phyloP scores from a whole-genome alignment of 805 yeast genomes.

The Barnettozyma sucrosica region DNA sequence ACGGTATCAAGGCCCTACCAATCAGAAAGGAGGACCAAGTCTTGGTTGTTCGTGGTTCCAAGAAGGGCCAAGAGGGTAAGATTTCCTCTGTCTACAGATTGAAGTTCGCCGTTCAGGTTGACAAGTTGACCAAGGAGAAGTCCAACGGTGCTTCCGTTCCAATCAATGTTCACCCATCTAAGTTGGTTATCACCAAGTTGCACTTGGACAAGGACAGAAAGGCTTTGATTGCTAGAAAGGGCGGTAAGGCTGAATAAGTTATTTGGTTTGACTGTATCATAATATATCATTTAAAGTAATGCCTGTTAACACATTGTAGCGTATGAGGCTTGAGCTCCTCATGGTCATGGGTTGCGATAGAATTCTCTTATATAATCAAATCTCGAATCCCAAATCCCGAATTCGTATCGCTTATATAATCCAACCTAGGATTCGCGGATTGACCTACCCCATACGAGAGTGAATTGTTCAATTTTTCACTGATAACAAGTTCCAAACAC shows the following conservation, averaged over 20 bases:
- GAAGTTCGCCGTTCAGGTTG: slow-evolving; percentile 93
- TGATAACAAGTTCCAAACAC: not conserved
- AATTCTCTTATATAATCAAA: too few species aligned
- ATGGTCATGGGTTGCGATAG: too few species aligned
- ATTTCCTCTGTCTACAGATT: slow-evolving; percentile 97
- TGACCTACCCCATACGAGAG: not conserved
- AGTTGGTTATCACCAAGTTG: slow-evolving; percentile 97
- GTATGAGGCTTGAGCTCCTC: too few species aligned
- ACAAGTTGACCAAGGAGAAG: slow-evolving; percentile 96
- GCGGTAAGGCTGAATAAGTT: slow-evolving; percentile 87
- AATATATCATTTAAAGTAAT: slow-evolving; percentile 11
- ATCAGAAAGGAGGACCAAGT: slow-evolving; percentile 98
- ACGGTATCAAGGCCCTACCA: slow-evolving; percentile 93
- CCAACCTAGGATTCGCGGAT: not conserved
- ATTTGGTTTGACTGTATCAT: slow-evolving; percentile 23
- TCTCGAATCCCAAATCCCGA: too few species aligned
- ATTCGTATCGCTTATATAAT: not conserved
- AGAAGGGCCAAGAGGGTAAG: slow-evolving; percentile 99
- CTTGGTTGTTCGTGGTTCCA: slow-evolving; percentile 94
- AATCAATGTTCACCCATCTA: slow-evolving; percentile 96
- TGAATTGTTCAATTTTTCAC: not conserved
- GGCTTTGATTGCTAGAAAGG: slow-evolving; percentile 95
- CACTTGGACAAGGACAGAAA: slow-evolving; percentile 99
- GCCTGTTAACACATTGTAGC: not conserved
- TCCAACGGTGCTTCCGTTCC: slow-evolving; percentile 97